Conservation (phyloP, 208 protist species). For the Phytomonas francai region DNA sequence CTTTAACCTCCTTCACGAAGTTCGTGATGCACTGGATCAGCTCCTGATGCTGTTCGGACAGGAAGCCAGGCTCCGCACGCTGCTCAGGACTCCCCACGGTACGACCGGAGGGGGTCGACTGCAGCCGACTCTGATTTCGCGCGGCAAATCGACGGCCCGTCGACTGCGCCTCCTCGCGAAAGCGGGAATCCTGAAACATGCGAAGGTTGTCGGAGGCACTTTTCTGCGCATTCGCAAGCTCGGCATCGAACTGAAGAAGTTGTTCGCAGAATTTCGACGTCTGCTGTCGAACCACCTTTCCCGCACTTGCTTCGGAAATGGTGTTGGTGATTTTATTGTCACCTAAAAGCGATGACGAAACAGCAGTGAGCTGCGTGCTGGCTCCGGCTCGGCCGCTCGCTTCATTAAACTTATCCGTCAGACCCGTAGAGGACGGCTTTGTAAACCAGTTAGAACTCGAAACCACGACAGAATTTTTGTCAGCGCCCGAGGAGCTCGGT, state of each 20-base stretch:
- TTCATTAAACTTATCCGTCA: conserved; percentile 14
- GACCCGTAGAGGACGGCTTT: neutral
- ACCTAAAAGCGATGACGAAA: conserved; percentile 73
- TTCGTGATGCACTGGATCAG: conserved; percentile 56
- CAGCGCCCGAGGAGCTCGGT: conserved; percentile 3
- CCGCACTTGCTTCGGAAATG: conserved; percentile 56
- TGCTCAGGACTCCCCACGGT: conserved; percentile 12
- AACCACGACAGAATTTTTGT: conserved; percentile 3
- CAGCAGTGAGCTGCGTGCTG: conserved; percentile 41
- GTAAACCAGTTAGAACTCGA: conserved; percentile 65
- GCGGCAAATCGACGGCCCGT: conserved; percentile 68
- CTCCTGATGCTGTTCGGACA: conserved; percentile 49
- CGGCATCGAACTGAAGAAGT: conserved; percentile 46
- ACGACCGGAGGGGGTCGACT: conserved; percentile 16
- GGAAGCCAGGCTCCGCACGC: conserved; percentile 29
- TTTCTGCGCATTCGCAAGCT: conserved; percentile 70
- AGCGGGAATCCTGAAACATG: conserved; percentile 67
- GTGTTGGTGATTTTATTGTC: conserved; percentile 62
- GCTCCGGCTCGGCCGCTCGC: conserved; percentile 6
- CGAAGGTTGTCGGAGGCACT: conserved; percentile 59
- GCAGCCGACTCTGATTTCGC: conserved; percentile 64
- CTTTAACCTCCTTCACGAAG: conserved; percentile 63
- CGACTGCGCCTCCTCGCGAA: conserved; percentile 62
- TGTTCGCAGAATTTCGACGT: conserved; percentile 69
- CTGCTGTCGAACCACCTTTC: conserved; percentile 55